phyloP scores from a whole-genome alignment of 1,284 basidiomycete genomes.

The Fomitopsis palustris region DNA sequence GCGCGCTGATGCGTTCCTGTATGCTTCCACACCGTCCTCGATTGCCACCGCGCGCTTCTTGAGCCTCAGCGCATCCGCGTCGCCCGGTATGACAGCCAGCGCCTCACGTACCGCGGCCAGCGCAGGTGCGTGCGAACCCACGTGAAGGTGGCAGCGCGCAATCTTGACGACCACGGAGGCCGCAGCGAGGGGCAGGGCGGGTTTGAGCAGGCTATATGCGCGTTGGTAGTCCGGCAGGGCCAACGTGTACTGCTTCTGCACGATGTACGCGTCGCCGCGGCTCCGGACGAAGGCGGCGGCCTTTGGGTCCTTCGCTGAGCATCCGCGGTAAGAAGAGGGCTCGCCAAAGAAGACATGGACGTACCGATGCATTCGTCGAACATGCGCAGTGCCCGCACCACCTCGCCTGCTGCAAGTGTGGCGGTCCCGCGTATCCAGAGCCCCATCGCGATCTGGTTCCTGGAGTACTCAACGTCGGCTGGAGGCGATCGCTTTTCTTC shows the following conservation, averaged over 20 bases:
- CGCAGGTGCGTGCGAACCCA: constrained; percentile 10
- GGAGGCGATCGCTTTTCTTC: background rate
- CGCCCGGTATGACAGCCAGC: constrained; percentile 6
- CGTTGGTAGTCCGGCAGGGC: constrained; percentile 14
- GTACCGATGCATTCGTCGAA: constrained; percentile 10
- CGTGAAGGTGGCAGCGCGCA: constrained; percentile 14
- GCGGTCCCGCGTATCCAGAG: background rate
- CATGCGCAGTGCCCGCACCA: background rate
- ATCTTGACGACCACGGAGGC: constrained; percentile 3
- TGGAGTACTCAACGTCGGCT: background rate
- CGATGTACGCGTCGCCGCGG: constrained; percentile 9
- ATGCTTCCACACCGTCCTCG: constrained; percentile 11
- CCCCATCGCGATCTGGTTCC: background rate
- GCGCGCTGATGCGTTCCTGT: constrained; percentile 9
- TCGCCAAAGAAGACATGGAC: background rate
- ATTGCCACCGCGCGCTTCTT: constrained; percentile 7
- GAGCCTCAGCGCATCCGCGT: constrained; percentile 8
- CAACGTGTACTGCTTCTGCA: constrained; percentile 1
- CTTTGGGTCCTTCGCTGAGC: background rate
- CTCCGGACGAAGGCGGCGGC: constrained; percentile 1
- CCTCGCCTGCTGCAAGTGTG: background rate
- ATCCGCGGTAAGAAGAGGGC: background rate
- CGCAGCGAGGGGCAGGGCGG: background rate
- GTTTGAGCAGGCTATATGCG: constrained; percentile 2
- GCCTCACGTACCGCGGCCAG: constrained; percentile 13